Base-by-base conservation (phyloP, 768 basidiomycete species). In the Serendipita vermifera region DNA sequence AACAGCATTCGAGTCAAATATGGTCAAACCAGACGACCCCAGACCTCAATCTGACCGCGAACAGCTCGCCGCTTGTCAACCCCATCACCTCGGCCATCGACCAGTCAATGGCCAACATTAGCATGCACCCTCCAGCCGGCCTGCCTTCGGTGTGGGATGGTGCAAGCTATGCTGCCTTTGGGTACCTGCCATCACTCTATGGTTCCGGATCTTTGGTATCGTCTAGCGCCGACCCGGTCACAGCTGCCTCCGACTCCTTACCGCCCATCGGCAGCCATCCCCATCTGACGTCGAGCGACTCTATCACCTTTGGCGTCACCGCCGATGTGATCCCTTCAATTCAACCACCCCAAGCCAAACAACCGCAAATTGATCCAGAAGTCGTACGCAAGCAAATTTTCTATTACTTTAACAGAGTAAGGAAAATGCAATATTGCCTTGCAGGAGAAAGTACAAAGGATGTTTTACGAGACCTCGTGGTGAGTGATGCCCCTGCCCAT, bases 341-440 rank as follows among this genome's bases (percentile, higher is more conserved):
- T 24, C 40, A 43, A 9, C 40, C 40, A 24, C 14, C 40, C 11
- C 14, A 11, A 43, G 40, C 26, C 9, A 9, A 36, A 7, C 40
- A 7, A 24, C 40, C 9, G 9, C 40, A n/a, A 9, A 29, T 51
- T 15, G 46, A 51, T 26, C 22, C 46, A 5, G 46, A 51, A 7
- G 31, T 29, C 5, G 46, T 51, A 5, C 11, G 46, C 15, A 29
- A 51, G 29, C 46, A 51, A 26, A 38, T 60, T 5, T 57, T 57
- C 27, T 61, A 62, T 27, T 62, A 62, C 57, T 62, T 62, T 53
- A 54, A 56, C 33, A 60, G 60, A 2, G 61, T 62, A 14, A 17
- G 56, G 24, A 48, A 33, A 15, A 62, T 60, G 57, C 61, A 62
- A 57, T 62, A 61, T 31, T 35, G 57, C 13, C 54, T 59, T 9